Conservation (phyloP, 352 stramenopile genomes). For the Elongisporangium undulatum region DNA sequence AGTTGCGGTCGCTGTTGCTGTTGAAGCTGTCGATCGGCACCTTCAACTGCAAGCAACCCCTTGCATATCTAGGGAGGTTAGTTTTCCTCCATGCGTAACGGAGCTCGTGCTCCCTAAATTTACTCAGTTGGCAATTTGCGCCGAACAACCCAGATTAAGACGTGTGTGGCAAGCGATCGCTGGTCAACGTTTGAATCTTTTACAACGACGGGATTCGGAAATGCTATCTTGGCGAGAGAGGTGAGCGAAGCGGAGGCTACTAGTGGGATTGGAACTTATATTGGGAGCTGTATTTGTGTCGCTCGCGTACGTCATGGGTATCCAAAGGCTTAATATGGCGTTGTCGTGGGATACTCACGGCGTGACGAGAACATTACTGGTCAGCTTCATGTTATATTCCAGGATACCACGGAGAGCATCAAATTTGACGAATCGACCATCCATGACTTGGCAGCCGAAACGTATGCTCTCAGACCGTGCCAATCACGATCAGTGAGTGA, state of each 20-base stretch:
- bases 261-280: constrained; percentile 9
- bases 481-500: constrained; percentile 1
- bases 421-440: not conserved
- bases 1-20: no score
- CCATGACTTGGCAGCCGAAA: constrained; percentile 6
- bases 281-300: constrained; percentile 6
- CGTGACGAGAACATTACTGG: not conserved
- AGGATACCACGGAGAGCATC: not conserved
- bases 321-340: constrained; percentile 6
- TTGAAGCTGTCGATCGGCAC: no score
- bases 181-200: no score
- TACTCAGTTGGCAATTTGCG: no score
- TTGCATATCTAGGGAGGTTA: no score
- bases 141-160: no score
- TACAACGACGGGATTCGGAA: no score
- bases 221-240: not conserved
- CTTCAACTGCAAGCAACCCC: no score
- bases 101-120: no score
- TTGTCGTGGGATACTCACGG: constrained; percentile 7
- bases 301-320: not conserved
- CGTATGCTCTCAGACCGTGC: constrained; percentile 11
- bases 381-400: constrained; percentile 7
- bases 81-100: no score
- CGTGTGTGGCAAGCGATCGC: no score
- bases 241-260: constrained; percentile 3